phyloP scores from a whole-genome alignment of 1,284 basidiomycete species.

The Cryptococcus sp. region DNA sequence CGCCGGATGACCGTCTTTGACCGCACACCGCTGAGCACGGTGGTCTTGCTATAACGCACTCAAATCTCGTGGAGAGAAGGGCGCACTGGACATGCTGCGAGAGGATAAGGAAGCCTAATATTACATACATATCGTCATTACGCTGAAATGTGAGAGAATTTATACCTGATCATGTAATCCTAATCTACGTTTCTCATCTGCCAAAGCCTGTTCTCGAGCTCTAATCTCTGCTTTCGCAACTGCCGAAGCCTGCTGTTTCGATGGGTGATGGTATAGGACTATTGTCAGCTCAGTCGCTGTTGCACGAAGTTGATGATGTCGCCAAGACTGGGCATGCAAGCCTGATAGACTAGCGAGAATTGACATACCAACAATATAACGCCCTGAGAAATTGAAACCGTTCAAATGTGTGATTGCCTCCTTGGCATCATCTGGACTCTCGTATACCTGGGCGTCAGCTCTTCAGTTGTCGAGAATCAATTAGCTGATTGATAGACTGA shows the following conservation, averaged over 20 bases:
- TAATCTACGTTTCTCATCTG: conserved; percentile 72
- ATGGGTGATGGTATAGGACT: conserved; percentile 96
- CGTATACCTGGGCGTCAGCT: conserved; percentile 42
- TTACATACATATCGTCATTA: no score
- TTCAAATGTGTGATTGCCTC: conserved; percentile 95
- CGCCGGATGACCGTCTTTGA: no score
- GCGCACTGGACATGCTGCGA: no score
- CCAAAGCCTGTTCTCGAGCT: conserved; percentile 84
- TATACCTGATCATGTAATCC: conserved; percentile 26
- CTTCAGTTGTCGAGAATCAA: neutral
- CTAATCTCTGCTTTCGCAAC: conserved; percentile 84
- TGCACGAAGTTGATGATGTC: neutral
- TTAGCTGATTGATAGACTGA: neutral
- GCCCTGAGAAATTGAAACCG: conserved; percentile 95
- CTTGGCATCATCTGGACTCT: conserved; percentile 65
- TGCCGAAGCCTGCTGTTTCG: conserved; percentile 85
- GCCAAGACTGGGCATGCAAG: neutral
- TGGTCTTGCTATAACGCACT: no score
- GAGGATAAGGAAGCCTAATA: no score
- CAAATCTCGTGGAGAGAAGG: no score
- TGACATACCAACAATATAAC: conserved; percentile 75
- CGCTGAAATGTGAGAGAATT: no score
- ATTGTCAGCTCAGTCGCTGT: neutral
- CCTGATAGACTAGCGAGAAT: neutral
- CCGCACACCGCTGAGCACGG: no score